Base-by-base conservation (phyloP, 1,284 basidiomycete species). In the Leccinum solheimii region DNA sequence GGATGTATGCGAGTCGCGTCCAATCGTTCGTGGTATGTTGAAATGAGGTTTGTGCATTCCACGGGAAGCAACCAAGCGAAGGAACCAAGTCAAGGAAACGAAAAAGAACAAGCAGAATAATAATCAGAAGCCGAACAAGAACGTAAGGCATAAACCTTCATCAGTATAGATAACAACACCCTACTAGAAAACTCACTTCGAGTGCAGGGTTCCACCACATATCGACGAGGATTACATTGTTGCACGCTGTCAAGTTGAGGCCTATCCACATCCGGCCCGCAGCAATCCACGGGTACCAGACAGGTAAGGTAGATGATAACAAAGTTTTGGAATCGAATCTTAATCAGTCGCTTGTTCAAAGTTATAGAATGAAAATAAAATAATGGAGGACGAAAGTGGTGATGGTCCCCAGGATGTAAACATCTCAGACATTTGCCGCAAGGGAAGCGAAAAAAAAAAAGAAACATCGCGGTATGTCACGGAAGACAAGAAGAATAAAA, bases 151-250 rank as follows among this genome's bases (percentile, higher is more conserved):
- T 34, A 45, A 23, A 30, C 8, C 32, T 27, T 49, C 58, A 54
- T 72, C 55, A 73, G 48, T 16, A 60, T 49, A 23, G 30, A 55
- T 49, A 50, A 49, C 40, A 30, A 36, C 30, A 36, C 14, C 45
- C n/a, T 40, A 52, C 19, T 34, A 2, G 19, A 51, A 34, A 52
- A 67, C 75, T 51, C 62, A 85, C 88, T 79, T 94, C 92, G 3
- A 94, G 80, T 0, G 92, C 92, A 13, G 92, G 92, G 75, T 95
- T 96, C 93, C 95, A 98, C 97, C 97, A 98, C 57, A 97, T 76
- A 73, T 98, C 96, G 64, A 93, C 86, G 5, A 98, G 81, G 67
- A 97, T 91, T 55, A 97, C 95, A 66, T 95, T 93, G 75, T 95
- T 97, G 78, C 97, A 98, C 57, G 88, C 90, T 0, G 95, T 98